These are phyloP conservation scores for Diplodia sapinea DNA, from an alignment of 2,329 filamentous ascomycete genomes.

Conservation along the genomic window DNA sequence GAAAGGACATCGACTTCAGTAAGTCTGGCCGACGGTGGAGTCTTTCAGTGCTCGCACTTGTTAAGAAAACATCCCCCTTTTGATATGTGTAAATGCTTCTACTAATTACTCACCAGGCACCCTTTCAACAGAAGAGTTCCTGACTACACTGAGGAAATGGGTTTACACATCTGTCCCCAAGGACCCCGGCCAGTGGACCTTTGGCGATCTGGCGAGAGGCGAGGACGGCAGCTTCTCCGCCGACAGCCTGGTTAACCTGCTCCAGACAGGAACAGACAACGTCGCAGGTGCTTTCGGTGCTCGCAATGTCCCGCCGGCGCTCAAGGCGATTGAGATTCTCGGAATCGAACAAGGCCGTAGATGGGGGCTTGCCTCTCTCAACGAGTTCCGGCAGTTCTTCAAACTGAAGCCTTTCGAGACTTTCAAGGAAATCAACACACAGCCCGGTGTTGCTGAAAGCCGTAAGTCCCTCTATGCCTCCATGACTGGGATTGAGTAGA, in stretches of 20 bases:
- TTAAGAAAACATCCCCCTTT: background rate
- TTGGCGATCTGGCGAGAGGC: conserved; percentile 49
- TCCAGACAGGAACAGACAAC: conserved; percentile 47
- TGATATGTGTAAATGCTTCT: background rate
- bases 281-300: conserved; percentile 60
- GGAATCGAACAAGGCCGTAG: conserved; percentile 74
- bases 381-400: conserved; percentile 81
- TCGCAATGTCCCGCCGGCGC: conserved; percentile 54
- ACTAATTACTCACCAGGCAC: conserved; percentile 40
- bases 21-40: background rate
- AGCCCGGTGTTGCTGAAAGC: conserved; percentile 50
- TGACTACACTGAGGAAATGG: conserved; percentile 60
- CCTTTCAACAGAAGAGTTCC: conserved; percentile 63
- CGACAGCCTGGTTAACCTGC: conserved; percentile 52
- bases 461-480: background rate
- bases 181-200: conserved; percentile 57
- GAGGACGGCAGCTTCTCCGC: conserved; percentile 53
- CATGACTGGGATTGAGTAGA: background rate
- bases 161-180: conserved; percentile 59
- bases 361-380: conserved; percentile 75
- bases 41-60: background rate
- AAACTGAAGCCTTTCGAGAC: conserved; percentile 72
- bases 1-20: conserved; percentile 20
- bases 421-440: conserved; percentile 78
- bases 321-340: conserved; percentile 67